Conservation (phyloP, 192 early-diverging fungal species). For the Coemansia sp. region DNA sequence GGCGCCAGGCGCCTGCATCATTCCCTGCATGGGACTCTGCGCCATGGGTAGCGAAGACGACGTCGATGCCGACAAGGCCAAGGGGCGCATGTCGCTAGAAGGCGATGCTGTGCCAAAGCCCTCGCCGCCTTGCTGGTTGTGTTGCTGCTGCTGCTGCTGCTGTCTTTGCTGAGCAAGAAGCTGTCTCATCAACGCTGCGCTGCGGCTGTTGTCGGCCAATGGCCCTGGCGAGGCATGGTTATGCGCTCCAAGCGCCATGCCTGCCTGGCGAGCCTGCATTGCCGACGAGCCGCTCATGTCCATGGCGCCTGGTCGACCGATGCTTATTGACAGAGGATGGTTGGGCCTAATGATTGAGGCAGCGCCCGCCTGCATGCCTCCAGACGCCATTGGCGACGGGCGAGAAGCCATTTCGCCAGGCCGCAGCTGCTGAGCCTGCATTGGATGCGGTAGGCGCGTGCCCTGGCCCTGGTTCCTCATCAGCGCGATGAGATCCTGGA, state of each 20-base stretch:
- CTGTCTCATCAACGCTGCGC: slow-evolving; percentile 21
- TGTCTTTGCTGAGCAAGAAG: slow-evolving; percentile 15
- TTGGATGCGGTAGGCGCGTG: background rate
- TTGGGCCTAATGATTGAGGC: slow-evolving; percentile 10
- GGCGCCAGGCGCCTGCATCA: background rate
- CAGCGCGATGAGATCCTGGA: slow-evolving; percentile 35
- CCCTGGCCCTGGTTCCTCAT: slow-evolving; percentile 45
- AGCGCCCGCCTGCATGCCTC: background rate
- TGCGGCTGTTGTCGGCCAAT: slow-evolving; percentile 11
- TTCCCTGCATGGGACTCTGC: background rate
- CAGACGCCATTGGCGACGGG: slow-evolving; percentile 1
- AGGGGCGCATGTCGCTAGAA: slow-evolving; percentile 8
- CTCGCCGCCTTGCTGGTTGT: background rate
- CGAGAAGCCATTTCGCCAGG: slow-evolving; percentile 7
- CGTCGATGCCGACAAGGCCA: slow-evolving; percentile 10
- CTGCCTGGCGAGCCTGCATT: background rate
- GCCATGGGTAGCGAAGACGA: slow-evolving; percentile 5
- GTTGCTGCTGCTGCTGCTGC: slow-evolving; percentile 8
- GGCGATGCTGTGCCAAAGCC: background rate
- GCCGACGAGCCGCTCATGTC: background rate
- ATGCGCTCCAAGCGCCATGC: background rate
- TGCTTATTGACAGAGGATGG: slow-evolving; percentile 4
- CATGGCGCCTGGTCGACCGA: slow-evolving; percentile 15
- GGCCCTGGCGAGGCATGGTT: background rate
- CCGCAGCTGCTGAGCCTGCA: slow-evolving; percentile 18